phyloP scores from a whole-genome alignment of 441 rosid genomes.

The Lepidium campestre region DNA sequence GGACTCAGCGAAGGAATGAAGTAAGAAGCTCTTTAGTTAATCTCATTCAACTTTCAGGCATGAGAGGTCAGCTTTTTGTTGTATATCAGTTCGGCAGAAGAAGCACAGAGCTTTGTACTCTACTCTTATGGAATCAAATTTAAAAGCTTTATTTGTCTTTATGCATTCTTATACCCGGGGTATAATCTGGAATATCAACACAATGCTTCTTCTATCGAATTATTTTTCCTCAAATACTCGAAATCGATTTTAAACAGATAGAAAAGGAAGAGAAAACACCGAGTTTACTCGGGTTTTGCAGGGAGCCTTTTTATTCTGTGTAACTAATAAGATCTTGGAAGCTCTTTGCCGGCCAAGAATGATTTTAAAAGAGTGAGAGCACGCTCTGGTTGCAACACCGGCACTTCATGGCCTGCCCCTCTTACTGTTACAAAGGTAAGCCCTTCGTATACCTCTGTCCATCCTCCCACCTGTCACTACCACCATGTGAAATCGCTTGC shows the following conservation, averaged over 20 bases:
- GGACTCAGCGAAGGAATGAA: constrained; percentile 68
- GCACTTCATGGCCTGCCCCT: constrained; percentile 90
- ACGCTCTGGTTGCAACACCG: constrained; percentile 52
- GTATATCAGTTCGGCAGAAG: constrained; percentile 1
- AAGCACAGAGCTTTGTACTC: constrained; percentile 14
- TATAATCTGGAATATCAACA: background rate
- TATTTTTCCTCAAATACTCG: background rate
- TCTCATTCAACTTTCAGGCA: constrained; percentile 7
- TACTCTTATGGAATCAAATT: constrained; percentile 19
- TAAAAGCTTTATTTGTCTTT: background rate
- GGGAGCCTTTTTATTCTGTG: background rate
- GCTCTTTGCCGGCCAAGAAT: constrained; percentile 59
- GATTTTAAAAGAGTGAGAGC: constrained; percentile 56
- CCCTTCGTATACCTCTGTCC: constrained; percentile 72
- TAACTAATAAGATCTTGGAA: constrained; percentile 16
- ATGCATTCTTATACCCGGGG: background rate
- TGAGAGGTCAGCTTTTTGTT: background rate
- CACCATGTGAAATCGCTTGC: background rate
- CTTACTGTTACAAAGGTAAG: constrained; percentile 78
- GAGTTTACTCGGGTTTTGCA: background rate
- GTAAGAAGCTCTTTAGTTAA: constrained; percentile 27
- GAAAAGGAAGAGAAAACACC: background rate
- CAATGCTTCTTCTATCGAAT: background rate
- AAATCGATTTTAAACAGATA: background rate
- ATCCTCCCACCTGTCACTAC: constrained; percentile 62